Conservation (phyloP, 2,329 filamentous ascomycete genomes). For the Cadophora luteo-olivacea region DNA sequence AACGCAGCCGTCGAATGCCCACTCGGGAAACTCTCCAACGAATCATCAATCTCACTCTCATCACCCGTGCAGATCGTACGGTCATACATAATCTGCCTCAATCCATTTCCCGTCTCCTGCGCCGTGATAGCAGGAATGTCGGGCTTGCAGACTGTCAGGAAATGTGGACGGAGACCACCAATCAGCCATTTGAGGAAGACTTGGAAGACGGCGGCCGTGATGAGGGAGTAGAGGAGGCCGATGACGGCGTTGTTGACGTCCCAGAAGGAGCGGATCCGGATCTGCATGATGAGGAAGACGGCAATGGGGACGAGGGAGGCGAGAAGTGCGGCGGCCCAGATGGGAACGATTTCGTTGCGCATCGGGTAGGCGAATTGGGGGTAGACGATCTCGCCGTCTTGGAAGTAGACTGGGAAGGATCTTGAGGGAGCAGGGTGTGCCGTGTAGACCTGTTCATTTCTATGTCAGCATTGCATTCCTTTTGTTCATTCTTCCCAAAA, state of each 20-base stretch:
- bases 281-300: slow-evolving; percentile 69
- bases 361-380: slow-evolving; percentile 75
- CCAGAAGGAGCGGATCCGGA: slow-evolving; percentile 72
- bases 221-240: slow-evolving; percentile 73
- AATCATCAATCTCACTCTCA: slow-evolving; percentile 67
- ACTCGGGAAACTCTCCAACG: slow-evolving; percentile 73
- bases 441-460: slow-evolving; percentile 58
- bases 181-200: slow-evolving; percentile 80
- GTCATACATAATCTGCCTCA: slow-evolving; percentile 69
- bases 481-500: neutral
- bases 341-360: slow-evolving; percentile 73
- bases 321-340: slow-evolving; percentile 72
- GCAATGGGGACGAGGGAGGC: slow-evolving; percentile 69
- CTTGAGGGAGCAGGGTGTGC: slow-evolving; percentile 69
- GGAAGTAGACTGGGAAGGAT: slow-evolving; percentile 73
- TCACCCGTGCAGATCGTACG: slow-evolving; percentile 74
- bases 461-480: neutral
- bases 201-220: slow-evolving; percentile 76
- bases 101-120: slow-evolving; percentile 56
- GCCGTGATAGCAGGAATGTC: slow-evolving; percentile 51
- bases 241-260: slow-evolving; percentile 74
- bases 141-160: slow-evolving; percentile 73
- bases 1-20: slow-evolving; percentile 79
- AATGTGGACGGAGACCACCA: slow-evolving; percentile 75
- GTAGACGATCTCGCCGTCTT: slow-evolving; percentile 71